Evolutionary conservation across 768 basidiomycete species (phyloP).

Genomic region (Agrocybe pediades): DNA sequence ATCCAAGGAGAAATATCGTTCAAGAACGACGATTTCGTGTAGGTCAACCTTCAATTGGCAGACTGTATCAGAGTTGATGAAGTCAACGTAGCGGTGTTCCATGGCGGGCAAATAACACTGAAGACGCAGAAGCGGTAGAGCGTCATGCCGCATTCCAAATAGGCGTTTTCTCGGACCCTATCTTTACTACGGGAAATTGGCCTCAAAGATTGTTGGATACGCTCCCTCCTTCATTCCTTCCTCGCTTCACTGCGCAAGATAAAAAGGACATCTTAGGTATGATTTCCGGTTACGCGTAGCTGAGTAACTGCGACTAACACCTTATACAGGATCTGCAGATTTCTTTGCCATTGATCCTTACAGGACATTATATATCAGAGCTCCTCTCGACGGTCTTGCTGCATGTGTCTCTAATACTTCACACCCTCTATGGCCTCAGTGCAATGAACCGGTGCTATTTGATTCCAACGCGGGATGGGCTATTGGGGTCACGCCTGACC

Average conservation of each 20-base stretch:
- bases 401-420: constrained; percentile 43
- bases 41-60: not conserved
- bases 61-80: not conserved
- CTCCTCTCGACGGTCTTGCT: constrained; percentile 44
- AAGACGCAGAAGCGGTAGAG: constrained; percentile 45
- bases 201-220: constrained; percentile 51
- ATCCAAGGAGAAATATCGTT: constrained; percentile 55
- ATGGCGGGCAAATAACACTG: constrained; percentile 45
- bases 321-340: constrained; percentile 43
- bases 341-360: constrained; percentile 57
- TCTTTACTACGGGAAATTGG: constrained; percentile 55
- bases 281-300: constrained; percentile 1
- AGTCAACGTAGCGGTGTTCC: constrained; percentile 39
- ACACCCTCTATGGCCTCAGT: constrained; percentile 55
- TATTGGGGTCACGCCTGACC: constrained; percentile 45
- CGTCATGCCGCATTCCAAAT: constrained; percentile 53
- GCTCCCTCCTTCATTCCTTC: constrained; percentile 45
- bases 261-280: constrained; percentile 42
- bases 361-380: constrained; percentile 39
- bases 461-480: constrained; percentile 48
- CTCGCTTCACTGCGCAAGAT: constrained; percentile 48
- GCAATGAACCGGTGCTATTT: constrained; percentile 39
- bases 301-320: not conserved
- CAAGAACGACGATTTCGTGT: constrained; percentile 57
- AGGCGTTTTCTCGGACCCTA: constrained; percentile 50